These are phyloP conservation scores for Pyrenophora tritici-repentis DNA, from an alignment of 2,329 filamentous ascomycete genomes.

Conservation along the genomic window DNA sequence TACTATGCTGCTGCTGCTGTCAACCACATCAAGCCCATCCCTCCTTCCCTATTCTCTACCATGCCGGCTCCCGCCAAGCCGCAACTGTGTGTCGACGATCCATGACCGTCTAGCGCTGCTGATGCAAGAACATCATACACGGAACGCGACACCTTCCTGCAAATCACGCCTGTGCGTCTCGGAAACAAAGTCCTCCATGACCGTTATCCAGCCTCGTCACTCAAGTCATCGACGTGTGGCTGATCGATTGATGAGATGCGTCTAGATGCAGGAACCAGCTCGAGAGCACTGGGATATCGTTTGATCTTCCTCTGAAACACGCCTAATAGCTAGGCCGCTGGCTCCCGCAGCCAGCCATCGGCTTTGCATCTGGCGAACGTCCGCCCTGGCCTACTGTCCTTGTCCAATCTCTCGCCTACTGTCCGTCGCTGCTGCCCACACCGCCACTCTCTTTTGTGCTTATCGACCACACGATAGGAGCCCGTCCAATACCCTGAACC, in stretches of 20 bases:
- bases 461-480: constrained; percentile 16
- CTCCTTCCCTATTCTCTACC: background rate
- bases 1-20: background rate
- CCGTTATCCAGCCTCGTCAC: constrained; percentile 22
- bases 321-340: constrained; percentile 5
- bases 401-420: constrained; percentile 10
- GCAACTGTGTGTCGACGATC: background rate
- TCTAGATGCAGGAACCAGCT: constrained; percentile 46
- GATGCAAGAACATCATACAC: constrained; percentile 19
- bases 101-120: background rate
- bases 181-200: constrained; percentile 19
- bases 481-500: constrained; percentile 7
- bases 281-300: constrained; percentile 41
- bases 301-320: constrained; percentile 48
- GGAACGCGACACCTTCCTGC: constrained; percentile 11
- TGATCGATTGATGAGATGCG: constrained; percentile 27
- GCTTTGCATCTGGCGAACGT: constrained; percentile 21
- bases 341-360: too few relatives aligned
- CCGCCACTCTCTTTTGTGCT: background rate
- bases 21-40: constrained; percentile 1
- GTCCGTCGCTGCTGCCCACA: constrained; percentile 1
- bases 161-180: constrained; percentile 20
- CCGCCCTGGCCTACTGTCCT: background rate
- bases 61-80: constrained; percentile 1
- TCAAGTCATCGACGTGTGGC: constrained; percentile 26